phyloP scores from a whole-genome alignment of 345 rosid genomes.

The Corchorus olitorius region DNA sequence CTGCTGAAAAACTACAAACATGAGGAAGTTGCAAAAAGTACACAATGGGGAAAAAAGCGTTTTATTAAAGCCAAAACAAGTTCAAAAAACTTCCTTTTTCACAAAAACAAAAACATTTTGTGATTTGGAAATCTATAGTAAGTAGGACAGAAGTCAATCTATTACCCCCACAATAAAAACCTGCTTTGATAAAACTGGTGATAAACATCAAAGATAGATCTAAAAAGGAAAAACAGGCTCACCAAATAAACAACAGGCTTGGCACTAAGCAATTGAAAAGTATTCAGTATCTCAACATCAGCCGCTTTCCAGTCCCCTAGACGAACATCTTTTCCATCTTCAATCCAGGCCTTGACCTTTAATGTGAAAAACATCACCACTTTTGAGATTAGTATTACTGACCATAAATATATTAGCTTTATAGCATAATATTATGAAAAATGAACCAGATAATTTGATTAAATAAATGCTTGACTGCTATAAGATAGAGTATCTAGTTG shows the following conservation, averaged over 20 bases:
- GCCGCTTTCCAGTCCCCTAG: slow-evolving; percentile 98
- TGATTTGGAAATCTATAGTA: not conserved
- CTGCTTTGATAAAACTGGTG: not conserved
- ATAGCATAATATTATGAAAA: not conserved
- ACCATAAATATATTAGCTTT: not conserved
- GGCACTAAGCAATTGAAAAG: slow-evolving; percentile 94
- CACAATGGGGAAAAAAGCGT: not conserved
- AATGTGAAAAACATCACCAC: slow-evolving; percentile 21
- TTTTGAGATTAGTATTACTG: not conserved
- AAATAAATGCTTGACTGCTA: not conserved
- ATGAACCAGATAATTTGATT: not conserved
- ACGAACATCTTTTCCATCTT: slow-evolving; percentile 85
- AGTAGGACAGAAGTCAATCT: not conserved
- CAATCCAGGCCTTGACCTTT: slow-evolving; percentile 83
- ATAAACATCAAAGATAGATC: not conserved
- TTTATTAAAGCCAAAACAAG: not conserved
- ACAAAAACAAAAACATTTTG: not conserved
- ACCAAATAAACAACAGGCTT: slow-evolving; percentile 98
- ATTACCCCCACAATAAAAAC: not conserved
- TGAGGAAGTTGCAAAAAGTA: not conserved
- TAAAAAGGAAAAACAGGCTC: slow-evolving; percentile 18
- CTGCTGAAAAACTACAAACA: not conserved
- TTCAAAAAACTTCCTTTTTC: not conserved
- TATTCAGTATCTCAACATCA: slow-evolving; percentile 88
- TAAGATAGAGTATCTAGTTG: not conserved